Evolutionary conservation across 2,329 filamentous ascomycete genomes (phyloP).

Genomic region (Hortaea werneckii): DNA sequence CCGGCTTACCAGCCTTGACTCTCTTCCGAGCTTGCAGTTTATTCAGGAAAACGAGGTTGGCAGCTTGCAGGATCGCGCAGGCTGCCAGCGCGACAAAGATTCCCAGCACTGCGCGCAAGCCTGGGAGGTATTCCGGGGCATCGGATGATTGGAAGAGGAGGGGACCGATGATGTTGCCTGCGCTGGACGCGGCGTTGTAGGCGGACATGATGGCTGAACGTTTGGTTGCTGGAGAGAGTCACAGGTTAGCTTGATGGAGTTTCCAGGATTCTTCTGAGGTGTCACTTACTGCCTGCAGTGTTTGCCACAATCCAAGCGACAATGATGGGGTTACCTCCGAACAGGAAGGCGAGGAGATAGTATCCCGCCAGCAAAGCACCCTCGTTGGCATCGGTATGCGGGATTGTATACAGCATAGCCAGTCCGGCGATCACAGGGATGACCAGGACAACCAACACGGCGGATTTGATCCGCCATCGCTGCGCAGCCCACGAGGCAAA

Average conservation of each 20-base stretch:
- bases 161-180: slow-evolving; percentile 57
- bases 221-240: slow-evolving; percentile 42
- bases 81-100: slow-evolving; percentile 46
- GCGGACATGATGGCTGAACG: slow-evolving; percentile 54
- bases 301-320: slow-evolving; percentile 62
- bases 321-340: slow-evolving; percentile 55
- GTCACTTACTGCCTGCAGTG: slow-evolving; percentile 44
- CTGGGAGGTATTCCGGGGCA: slow-evolving; percentile 49
- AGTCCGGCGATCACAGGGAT: slow-evolving; percentile 52
- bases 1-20: slow-evolving; percentile 50
- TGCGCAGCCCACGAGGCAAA: slow-evolving; percentile 49
- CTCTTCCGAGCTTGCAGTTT: slow-evolving; percentile 45
- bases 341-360: slow-evolving; percentile 57
- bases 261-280: background rate
- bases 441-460: slow-evolving; percentile 44
- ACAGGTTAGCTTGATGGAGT: background rate
- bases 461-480: slow-evolving; percentile 47
- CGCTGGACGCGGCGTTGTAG: slow-evolving; percentile 47
- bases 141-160: slow-evolving; percentile 50
- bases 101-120: slow-evolving; percentile 45
- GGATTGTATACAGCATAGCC: slow-evolving; percentile 46
- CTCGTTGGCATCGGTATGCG: slow-evolving; percentile 32
- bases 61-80: slow-evolving; percentile 44
- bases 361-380: slow-evolving; percentile 50
- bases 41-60: slow-evolving; percentile 47